Conservation (phyloP, 2,329 filamentous ascomycete genomes). For the Fusarium sp. region DNA sequence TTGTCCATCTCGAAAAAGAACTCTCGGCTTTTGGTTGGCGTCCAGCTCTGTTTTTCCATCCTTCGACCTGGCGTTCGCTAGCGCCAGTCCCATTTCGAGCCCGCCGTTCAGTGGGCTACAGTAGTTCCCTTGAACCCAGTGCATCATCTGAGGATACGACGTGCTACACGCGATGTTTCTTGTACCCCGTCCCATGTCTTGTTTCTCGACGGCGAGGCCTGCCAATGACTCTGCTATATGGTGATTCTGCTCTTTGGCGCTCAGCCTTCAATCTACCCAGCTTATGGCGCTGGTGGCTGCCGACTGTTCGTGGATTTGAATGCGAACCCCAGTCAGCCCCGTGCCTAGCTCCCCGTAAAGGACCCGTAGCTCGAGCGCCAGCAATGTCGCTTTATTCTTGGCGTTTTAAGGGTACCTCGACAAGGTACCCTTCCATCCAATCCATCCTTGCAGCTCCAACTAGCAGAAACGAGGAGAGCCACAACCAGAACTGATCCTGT, state of each 20-base stretch:
- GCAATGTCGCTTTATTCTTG: conserved; percentile 41
- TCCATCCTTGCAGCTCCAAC: conserved; percentile 39
- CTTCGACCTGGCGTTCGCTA: conserved; percentile 42
- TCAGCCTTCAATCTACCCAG: conserved; percentile 4
- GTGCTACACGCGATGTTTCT: background rate
- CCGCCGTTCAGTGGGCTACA: conserved; percentile 33
- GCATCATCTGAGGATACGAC: conserved; percentile 3
- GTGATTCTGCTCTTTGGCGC: conserved; percentile 13
- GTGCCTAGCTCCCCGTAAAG: conserved; percentile 41
- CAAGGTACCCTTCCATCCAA: conserved; percentile 38
- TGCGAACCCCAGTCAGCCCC: conserved; percentile 40
- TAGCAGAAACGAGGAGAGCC: conserved; percentile 44
- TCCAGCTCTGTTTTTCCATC: conserved; percentile 41
- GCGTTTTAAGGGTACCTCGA: conserved; percentile 42
- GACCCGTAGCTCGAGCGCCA: conserved; percentile 41
- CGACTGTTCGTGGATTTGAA: conserved; percentile 14
- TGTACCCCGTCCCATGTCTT: background rate
- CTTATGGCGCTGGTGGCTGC: conserved; percentile 10
- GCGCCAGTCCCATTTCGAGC: conserved; percentile 39
- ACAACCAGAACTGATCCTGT: conserved; percentile 36
- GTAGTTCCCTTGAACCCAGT: conserved; percentile 20
- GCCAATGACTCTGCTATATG: background rate
- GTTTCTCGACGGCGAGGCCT: too few species aligned
- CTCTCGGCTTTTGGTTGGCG: conserved; percentile 17
- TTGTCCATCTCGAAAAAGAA: conserved; percentile 19